phyloP scores from a whole-genome alignment of 2,329 filamentous ascomycete species.

The Fusarium nisikadoi region DNA sequence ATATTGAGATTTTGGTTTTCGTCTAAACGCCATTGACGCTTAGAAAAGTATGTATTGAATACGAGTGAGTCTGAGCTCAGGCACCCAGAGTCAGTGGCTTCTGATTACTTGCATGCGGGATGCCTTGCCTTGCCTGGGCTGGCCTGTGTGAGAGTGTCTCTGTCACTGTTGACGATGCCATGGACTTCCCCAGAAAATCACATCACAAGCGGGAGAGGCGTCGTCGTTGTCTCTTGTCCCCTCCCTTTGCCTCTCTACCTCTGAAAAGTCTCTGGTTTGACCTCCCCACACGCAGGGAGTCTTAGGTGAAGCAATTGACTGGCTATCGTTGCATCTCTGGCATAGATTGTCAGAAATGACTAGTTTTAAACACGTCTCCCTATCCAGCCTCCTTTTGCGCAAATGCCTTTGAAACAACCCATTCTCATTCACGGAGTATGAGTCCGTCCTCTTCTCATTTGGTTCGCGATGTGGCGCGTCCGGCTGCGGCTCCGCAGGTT shows the following conservation, averaged over 20 bases:
- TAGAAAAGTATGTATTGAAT: not conserved
- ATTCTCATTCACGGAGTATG: constrained; percentile 1
- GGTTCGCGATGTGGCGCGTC: constrained; percentile 7
- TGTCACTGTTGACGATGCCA: not conserved
- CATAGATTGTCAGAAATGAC: constrained; percentile 21
- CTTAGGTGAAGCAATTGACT: constrained; percentile 1
- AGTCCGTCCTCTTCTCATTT: not conserved
- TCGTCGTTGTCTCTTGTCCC: constrained; percentile 34
- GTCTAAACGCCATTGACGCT: constrained; percentile 40
- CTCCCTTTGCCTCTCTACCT: constrained; percentile 3
- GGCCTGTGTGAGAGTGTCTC: not conserved
- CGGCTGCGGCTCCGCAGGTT: constrained; percentile 40
- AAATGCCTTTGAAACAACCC: constrained; percentile 14
- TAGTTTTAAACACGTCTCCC: constrained; percentile 19
- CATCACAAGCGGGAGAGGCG: constrained; percentile 40
- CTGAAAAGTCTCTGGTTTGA: not conserved
- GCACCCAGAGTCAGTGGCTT: constrained; percentile 2
- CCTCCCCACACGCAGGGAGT: constrained; percentile 17
- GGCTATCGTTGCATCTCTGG: not conserved
- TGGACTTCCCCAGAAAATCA: constrained; percentile 36
- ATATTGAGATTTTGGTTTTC: constrained; percentile 17
- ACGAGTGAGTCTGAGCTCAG: constrained; percentile 18
- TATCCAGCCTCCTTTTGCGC: constrained; percentile 5
- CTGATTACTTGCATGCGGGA: not conserved
- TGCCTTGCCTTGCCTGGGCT: not conserved